A percentile compares a stretch with the other conserved stretches of the same genome.
These are phyloP conservation scores for Dalbergia oliveri DNA, from an alignment of 306 rosid species.

Conservation along the genomic window DNA sequence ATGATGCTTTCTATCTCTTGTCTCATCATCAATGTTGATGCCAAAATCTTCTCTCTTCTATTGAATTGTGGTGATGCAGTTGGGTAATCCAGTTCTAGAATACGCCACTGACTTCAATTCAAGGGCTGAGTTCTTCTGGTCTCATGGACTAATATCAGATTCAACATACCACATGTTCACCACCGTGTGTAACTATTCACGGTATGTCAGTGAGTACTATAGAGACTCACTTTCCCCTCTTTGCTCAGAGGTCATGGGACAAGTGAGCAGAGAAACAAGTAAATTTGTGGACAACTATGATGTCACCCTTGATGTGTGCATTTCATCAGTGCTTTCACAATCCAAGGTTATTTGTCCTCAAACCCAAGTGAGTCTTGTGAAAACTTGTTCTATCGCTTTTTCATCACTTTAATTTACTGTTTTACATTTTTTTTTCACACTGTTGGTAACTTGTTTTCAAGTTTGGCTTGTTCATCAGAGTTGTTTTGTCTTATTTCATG, in stretches of 20 bases:
- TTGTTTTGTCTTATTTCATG: neutral
- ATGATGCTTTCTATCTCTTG: slow-evolving; percentile 1
- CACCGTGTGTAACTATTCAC: slow-evolving; percentile 56
- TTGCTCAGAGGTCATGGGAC: slow-evolving; percentile 69
- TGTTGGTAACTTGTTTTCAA: slow-evolving; percentile 18
- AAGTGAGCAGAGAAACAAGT: slow-evolving; percentile 78
- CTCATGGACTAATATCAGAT: slow-evolving; percentile 68
- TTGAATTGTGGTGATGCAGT: slow-evolving; percentile 40
- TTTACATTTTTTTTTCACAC: neutral
- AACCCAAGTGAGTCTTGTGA: slow-evolving; percentile 51
- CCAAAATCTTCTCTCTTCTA: slow-evolving; percentile 3
- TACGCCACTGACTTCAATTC: slow-evolving; percentile 62
- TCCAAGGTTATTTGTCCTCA: slow-evolving; percentile 65
- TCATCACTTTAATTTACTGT: neutral
- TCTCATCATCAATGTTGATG: neutral
- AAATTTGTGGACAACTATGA: slow-evolving; percentile 78
- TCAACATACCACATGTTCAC: slow-evolving; percentile 60
- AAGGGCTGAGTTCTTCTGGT: slow-evolving; percentile 66
- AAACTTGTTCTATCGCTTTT: neutral
- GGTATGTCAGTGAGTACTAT: slow-evolving; percentile 58
- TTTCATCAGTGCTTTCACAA: slow-evolving; percentile 73
- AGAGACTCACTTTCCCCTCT: slow-evolving; percentile 57
- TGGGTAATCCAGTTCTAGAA: slow-evolving; percentile 65
- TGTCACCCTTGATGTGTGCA: slow-evolving; percentile 85
- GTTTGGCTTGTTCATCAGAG: slow-evolving; percentile 17